Conservation (phyloP, 306 rosid genomes). For the Rubus parviflorus region DNA sequence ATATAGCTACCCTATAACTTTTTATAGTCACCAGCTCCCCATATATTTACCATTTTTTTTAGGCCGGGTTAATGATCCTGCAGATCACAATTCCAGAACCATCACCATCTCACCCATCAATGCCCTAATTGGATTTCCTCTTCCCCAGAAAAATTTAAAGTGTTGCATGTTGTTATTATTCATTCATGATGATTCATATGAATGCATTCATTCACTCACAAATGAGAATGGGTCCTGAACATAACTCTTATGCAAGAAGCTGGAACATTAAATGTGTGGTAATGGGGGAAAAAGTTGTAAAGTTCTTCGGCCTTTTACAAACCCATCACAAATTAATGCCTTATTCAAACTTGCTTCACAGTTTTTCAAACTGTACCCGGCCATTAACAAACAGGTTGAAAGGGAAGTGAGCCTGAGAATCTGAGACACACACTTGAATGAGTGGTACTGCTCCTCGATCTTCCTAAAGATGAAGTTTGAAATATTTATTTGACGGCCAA, state of each 20-base stretch:
- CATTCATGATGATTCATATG: slow-evolving; percentile 25
- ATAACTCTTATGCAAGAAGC: slow-evolving; percentile 31
- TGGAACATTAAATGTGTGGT: slow-evolving; percentile 37
- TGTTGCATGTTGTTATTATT: slow-evolving; percentile 13
- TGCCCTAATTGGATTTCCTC: slow-evolving; percentile 40
- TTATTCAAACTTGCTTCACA: slow-evolving; percentile 19
- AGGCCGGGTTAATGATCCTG: not conserved
- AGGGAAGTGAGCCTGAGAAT: slow-evolving; percentile 24
- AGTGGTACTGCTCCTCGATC: slow-evolving; percentile 6
- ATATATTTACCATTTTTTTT: slow-evolving; percentile 2
- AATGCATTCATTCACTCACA: slow-evolving; percentile 24
- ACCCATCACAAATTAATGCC: slow-evolving; percentile 16
- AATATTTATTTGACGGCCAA: slow-evolving; percentile 28
- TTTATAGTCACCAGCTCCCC: slow-evolving; percentile 19
- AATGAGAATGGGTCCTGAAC: slow-evolving; percentile 37
- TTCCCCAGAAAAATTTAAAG: slow-evolving; percentile 51
- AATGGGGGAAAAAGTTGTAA: slow-evolving; percentile 32
- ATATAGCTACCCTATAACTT: slow-evolving; percentile 1
- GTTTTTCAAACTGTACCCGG: slow-evolving; percentile 22
- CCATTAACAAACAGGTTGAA: slow-evolving; percentile 21
- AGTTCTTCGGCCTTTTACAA: slow-evolving; percentile 34
- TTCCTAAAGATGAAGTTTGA: slow-evolving; percentile 20
- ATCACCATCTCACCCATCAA: slow-evolving; percentile 53
- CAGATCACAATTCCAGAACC: slow-evolving; percentile 30
- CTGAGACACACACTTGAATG: slow-evolving; percentile 10